Evolutionary conservation across 2,329 filamentous ascomycete species (phyloP).

Genomic region (Aspergillus ochraceoroseus): DNA sequence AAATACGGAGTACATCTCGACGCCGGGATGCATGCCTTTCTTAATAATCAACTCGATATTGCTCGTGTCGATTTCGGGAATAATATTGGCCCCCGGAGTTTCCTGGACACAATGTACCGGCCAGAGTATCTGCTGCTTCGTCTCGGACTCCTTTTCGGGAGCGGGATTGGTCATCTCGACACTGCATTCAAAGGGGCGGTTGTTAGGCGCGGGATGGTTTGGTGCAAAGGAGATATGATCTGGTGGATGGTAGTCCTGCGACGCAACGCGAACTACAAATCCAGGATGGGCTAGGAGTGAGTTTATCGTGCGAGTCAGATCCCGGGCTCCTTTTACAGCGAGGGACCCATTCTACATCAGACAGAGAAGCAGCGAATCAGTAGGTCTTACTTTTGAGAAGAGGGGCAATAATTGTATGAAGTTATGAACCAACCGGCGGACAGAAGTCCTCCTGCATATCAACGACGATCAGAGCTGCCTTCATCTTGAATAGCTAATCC

Average conservation of each 20-base stretch:
- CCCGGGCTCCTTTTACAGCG: slow-evolving; percentile 68
- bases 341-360: slow-evolving; percentile 68
- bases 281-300: slow-evolving; percentile 60
- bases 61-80: slow-evolving; percentile 62
- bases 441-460: slow-evolving; percentile 96
- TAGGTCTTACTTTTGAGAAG: slow-evolving; percentile 6
- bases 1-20: slow-evolving; percentile 96
- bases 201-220: slow-evolving; percentile 63
- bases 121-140: slow-evolving; percentile 70
- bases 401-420: slow-evolving; percentile 8
- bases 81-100: slow-evolving; percentile 65
- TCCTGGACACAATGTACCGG: slow-evolving; percentile 81
- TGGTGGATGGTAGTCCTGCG: slow-evolving; percentile 84
- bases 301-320: slow-evolving; percentile 69
- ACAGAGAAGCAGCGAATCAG: slow-evolving; percentile 5
- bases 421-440: slow-evolving; percentile 65
- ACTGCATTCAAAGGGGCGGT: slow-evolving; percentile 62
- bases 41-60: slow-evolving; percentile 63
- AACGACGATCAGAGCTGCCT: slow-evolving; percentile 65
- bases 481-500: slow-evolving; percentile 16
- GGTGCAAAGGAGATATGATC: slow-evolving; percentile 83
- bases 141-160: slow-evolving; percentile 53
- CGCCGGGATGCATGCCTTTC: slow-evolving; percentile 67
- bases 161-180: slow-evolving; percentile 54
- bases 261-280: slow-evolving; percentile 72